Base-by-base conservation (phyloP, 352 stramenopile genomes). In the Thraustotheca clavata region DNA sequence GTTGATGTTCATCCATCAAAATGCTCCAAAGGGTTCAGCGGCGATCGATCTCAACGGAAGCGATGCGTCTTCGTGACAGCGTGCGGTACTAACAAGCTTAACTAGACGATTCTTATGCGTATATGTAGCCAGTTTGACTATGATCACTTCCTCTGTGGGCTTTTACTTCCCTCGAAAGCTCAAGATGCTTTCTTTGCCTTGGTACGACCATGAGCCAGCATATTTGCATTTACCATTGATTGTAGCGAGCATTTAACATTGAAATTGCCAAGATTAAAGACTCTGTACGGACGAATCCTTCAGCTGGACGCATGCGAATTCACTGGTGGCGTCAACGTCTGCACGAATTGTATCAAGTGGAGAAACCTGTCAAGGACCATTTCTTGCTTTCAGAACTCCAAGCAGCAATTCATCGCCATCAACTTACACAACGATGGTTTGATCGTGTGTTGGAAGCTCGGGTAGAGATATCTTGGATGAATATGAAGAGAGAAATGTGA, bases 241-340 rank as follows among this genome's bases (percentile, higher is more conserved):
- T 60, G 27, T 61, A 95, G 75, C 85, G 89, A 29, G 88, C 89
- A 1, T 73, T 96, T 61, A 97, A 97, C 60, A 83, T 89, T 11
- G 90, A 97, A 71, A 76, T 95, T 54, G 86, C 90, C 14, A 86
- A 73, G 29, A 88, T 97, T 71, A 95, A 94, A 67, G 89, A 97
- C 60, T 83, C 83, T 8, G 79, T 86, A 27, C 79, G 87, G 50
- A 92, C 68, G 47, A 97, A 97, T 60, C 73, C 83, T 11, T 74
- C 76, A 52, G 86, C 88, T 11, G 89, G 87, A 60, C 91, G 88
- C 66, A 93, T 97, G 73, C 86, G 90, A 59, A 86, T 96, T 71
- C 89, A 96, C 60, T 97, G 90, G 90, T 97, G 90, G 90, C 78
- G 87, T 20, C 83, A 97, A 49, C 73, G 74, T 7, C 85, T 96